Base-by-base conservation (phyloP, 225 moss, liverwort and hornwort species). In the Physcomitrium patens region DNA sequence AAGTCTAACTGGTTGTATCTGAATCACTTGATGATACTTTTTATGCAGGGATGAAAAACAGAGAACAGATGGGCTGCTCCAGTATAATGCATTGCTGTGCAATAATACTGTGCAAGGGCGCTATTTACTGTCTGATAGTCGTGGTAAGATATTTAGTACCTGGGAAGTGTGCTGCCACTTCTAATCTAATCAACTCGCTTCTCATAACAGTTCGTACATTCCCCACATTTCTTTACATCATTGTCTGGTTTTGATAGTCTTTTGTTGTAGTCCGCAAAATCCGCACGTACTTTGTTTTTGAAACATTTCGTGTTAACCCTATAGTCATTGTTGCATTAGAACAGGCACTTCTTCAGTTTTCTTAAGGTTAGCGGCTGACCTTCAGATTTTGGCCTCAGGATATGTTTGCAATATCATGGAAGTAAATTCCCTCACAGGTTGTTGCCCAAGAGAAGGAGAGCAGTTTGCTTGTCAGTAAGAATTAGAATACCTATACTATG, bases 361-460 rank as follows among this genome's bases (percentile, higher is more conserved):
- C 49, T n/a, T 63, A 41, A 13, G n/a, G 45, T n/a, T 45, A 15
- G 46, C 12, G 31, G 31, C 51, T 67, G 51, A 67, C 42, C 37
- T 3, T 63, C 37, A 37, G 44, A 78, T 45, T 45, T 44, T 42
- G 51, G 70, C 20, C 48, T 37, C 88, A 91, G 91, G 91, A 12
- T 86, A 88, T 81, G 88, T 91, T 10, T 91, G 91, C 82, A 88
- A 54, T 43, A 82, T 88, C 60, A 84, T 78, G 91, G 77, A 78
- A 44, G 22, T 93, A 7, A 61, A 88, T 74, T 67, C 86, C 52
- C 69, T 31, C 57, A 86, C 86, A 60, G 78, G 86, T 31, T 91
- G 89, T 78, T 91, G 90, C 74, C 85, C 86, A 53, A 77, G 73
- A 58, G 75, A 3, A 60, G 78, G 71, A 45, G 80, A 88, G 44